Evolutionary conservation across 306 rosid species (phyloP).

Genomic region (Vigna mungo): DNA sequence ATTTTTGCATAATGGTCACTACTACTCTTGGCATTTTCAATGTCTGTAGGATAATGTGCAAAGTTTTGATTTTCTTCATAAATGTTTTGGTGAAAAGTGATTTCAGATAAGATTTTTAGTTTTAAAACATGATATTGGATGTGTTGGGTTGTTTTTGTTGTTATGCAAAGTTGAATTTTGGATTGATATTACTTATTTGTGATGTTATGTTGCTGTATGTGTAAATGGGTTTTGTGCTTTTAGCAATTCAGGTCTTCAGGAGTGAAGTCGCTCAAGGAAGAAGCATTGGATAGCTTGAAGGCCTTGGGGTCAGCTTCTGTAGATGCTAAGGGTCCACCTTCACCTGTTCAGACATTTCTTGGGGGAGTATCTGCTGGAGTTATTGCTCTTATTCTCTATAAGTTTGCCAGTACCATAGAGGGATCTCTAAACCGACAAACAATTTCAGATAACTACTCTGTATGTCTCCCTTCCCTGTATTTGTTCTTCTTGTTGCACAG

Average conservation of each 20-base stretch:
- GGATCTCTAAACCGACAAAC: constrained; percentile 82
- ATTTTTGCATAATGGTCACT: constrained; percentile 9
- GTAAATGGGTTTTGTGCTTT: constrained; percentile 46
- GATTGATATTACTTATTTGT: background rate
- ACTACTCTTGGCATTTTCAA: constrained; percentile 30
- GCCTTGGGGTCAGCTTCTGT: constrained; percentile 68
- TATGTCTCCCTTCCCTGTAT: constrained; percentile 50
- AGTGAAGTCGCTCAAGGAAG: constrained; percentile 75
- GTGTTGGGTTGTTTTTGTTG: constrained; percentile 1
- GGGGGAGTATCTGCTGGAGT: constrained; percentile 89
- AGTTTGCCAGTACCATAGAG: constrained; percentile 85
- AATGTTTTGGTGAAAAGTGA: constrained; percentile 2
- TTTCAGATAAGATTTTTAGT: constrained; percentile 4
- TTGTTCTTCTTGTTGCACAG: constrained; percentile 28
- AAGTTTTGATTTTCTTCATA: background rate
- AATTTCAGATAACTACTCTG: constrained; percentile 82
- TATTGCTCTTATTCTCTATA: constrained; percentile 80
- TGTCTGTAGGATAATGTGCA: constrained; percentile 18
- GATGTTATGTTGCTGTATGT: constrained; percentile 17
- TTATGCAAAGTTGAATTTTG: constrained; percentile 24
- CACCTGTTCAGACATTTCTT: constrained; percentile 78
- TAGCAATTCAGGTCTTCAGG: constrained; percentile 93
- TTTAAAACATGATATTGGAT: background rate
- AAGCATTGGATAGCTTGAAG: constrained; percentile 82
- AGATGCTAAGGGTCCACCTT: constrained; percentile 66